Conservation (phyloP, 495 filamentous ascomycete species). For the Aspergillus cavernicola region DNA sequence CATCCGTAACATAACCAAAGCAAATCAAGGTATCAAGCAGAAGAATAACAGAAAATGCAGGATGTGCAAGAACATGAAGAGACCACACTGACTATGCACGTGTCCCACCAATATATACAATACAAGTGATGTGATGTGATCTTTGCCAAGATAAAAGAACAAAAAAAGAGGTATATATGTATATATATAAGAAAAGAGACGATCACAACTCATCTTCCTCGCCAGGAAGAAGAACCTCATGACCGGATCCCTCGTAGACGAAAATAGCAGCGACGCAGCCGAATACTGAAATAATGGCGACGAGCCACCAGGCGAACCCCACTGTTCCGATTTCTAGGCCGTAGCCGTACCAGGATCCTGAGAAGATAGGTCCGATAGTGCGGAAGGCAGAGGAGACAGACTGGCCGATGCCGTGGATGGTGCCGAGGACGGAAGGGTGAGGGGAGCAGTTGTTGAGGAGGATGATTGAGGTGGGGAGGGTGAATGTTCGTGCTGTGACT, state of each 20-base stretch:
- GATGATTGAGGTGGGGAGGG: slow-evolving; percentile 71
- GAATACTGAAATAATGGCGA: slow-evolving; percentile 59
- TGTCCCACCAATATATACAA: slow-evolving; percentile 19
- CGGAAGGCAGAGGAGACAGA: slow-evolving; percentile 66
- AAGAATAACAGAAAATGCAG: background rate
- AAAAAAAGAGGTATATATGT: background rate
- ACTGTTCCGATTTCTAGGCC: slow-evolving; percentile 67
- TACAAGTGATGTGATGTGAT: background rate
- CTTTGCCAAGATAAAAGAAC: background rate
- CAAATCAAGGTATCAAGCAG: slow-evolving; percentile 3
- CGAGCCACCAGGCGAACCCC: slow-evolving; percentile 73
- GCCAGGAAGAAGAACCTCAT: slow-evolving; percentile 65
- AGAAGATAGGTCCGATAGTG: slow-evolving; percentile 70
- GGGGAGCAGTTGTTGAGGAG: slow-evolving; percentile 81
- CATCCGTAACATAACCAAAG: slow-evolving; percentile 3
- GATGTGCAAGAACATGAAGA: background rate
- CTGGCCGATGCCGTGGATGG: slow-evolving; percentile 78
- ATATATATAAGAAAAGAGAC: slow-evolving; percentile 2
- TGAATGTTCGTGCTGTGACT: slow-evolving; percentile 77
- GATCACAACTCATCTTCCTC: slow-evolving; percentile 52
- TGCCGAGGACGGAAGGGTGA: slow-evolving; percentile 75
- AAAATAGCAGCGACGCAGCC: slow-evolving; percentile 60
- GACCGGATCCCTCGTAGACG: slow-evolving; percentile 70
- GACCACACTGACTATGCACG: slow-evolving; percentile 19
- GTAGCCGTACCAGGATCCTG: slow-evolving; percentile 67